phyloP scores from a whole-genome alignment of 495 filamentous ascomycete species.

The Hyphodiscus hymeniophilus region DNA sequence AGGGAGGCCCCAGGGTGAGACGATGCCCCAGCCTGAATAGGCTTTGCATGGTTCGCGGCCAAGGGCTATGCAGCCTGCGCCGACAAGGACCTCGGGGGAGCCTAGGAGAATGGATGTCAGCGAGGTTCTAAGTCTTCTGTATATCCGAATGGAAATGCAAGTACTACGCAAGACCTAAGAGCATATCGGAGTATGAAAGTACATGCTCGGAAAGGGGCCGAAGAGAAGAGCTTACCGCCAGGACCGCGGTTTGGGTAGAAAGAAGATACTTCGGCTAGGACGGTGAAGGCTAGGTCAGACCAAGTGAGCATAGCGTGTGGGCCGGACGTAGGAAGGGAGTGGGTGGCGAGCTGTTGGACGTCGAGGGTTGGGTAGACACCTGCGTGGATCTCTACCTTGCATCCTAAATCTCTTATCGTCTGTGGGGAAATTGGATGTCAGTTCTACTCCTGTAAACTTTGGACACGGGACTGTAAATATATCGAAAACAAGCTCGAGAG shows the following conservation, averaged over 20 bases:
- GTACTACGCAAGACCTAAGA: too few relatives aligned
- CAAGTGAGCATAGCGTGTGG: constrained; percentile 30
- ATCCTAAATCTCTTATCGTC: constrained; percentile 23
- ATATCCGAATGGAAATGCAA: too few relatives aligned
- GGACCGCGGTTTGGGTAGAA: constrained; percentile 54
- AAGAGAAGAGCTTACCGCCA: too few relatives aligned
- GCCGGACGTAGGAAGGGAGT: constrained; percentile 37
- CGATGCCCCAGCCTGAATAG: constrained; percentile 67
- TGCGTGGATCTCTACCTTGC: constrained; percentile 59
- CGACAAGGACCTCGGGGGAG: constrained; percentile 63
- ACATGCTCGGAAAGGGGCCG: too few relatives aligned
- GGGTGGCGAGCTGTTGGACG: constrained; percentile 74
- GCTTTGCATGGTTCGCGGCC: constrained; percentile 67
- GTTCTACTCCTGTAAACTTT: too few relatives aligned
- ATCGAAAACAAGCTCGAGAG: too few relatives aligned
- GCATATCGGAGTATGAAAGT: too few relatives aligned
- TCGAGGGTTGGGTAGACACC: constrained; percentile 70
- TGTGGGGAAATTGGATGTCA: too few relatives aligned
- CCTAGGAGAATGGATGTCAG: too few relatives aligned
- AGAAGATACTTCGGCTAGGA: constrained; percentile 65
- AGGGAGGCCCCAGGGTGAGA: constrained; percentile 48
- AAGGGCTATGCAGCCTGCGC: constrained; percentile 61
- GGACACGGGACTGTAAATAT: too few relatives aligned
- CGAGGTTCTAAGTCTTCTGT: too few relatives aligned
- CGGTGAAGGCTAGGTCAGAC: constrained; percentile 55